A percentile compares a stretch with the other conserved stretches of the same genome.
These are phyloP conservation scores for Tuber melanosporum DNA, from an alignment of 495 filamentous ascomycete genomes.

Conservation along the genomic window DNA sequence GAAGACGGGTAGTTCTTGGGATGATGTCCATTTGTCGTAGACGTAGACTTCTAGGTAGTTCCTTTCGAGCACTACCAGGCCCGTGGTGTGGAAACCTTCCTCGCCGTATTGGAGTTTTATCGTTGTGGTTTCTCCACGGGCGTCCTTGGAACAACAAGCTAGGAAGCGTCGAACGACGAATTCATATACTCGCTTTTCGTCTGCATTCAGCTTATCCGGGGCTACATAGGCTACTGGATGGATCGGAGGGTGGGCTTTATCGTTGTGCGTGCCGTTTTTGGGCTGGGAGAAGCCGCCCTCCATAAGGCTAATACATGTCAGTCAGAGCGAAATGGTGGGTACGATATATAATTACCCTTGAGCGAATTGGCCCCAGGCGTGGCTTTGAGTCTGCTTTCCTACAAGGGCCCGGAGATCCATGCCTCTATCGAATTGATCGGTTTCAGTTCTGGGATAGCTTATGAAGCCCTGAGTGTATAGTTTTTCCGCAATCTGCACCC, in stretches of 20 bases:
- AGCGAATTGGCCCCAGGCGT: conserved; percentile 75
- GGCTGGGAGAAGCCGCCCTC: conserved; percentile 75
- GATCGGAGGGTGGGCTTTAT: conserved; percentile 94
- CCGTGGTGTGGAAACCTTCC: conserved; percentile 71
- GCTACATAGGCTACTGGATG: conserved; percentile 80
- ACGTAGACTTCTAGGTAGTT: conserved; percentile 95
- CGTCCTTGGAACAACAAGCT: conserved; percentile 93
- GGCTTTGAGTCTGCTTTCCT: conserved; percentile 72
- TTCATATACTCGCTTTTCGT: conserved; percentile 78
- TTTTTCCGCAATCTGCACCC: conserved; percentile 61
- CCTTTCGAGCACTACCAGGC: conserved; percentile 74
- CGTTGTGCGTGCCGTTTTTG: conserved; percentile 76
- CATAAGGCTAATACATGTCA: conserved; percentile 51
- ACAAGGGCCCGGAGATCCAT: conserved; percentile 78
- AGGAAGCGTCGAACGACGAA: conserved; percentile 91
- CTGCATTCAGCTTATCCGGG: conserved; percentile 54
- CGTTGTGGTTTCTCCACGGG: conserved; percentile 72
- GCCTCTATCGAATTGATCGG: conserved; percentile 85
- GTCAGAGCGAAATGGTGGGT: conserved; percentile 19
- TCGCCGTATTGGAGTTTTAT: conserved; percentile 80
- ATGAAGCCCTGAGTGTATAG: conserved; percentile 94
- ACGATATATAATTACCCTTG: conserved; percentile 47
- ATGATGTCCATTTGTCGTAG: conserved; percentile 93
- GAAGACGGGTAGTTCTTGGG: conserved; percentile 72
- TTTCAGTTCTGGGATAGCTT: conserved; percentile 94